Base-by-base conservation (phyloP, 257 asterid genomes). In the Cinchona pubescens region DNA sequence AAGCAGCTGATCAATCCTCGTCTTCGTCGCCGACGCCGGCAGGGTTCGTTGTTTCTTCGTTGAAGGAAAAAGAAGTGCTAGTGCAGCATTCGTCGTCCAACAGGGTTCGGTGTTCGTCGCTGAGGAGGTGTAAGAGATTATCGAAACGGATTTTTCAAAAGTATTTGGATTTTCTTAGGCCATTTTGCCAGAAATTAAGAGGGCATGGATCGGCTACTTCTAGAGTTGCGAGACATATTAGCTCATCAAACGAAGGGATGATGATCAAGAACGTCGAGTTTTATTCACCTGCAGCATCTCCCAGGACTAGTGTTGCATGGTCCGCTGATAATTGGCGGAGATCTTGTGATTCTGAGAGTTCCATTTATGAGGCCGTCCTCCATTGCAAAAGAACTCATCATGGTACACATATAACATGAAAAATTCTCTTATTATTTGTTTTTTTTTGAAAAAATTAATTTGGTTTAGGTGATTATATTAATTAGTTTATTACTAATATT, bases 331-430 rank as follows among this genome's bases (percentile, higher is more conserved):
- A 82, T 58, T 89, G 94, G 92, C 85, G 97, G 6, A 82, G 88
- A 71, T 92, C 96, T 34, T 91, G 96, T 76, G 98, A 93, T 73
- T 93, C 98, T 5, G 98, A 93, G 86, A 87, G 90, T 83, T 90
- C 97, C 14, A 93, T 93, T 70, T 78, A 86, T 76, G 98, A 93
- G 82, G 98, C 98, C 8, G 96, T 93, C 42, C 94, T 91, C 53
- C 97, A 93, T 58, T 93, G 98, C 83, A 93, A 93, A 78, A 90
- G 86, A 89, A 93, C 93, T 75, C 86, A 84, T 43, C 86, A 84
- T 48, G 89, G 96, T 88, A 81, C 23, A 51, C 21, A 3, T 6
- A 29, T 49, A n/a, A n/a, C 27, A 13, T 43, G 46, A 30, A n/a
- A 56, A n/a, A 19, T 77, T 5, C 42, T 48, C 43, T 62, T 77